phyloP scores from a whole-genome alignment of 2,329 filamentous ascomycete genomes.

The Tolypocladium capitatum region DNA sequence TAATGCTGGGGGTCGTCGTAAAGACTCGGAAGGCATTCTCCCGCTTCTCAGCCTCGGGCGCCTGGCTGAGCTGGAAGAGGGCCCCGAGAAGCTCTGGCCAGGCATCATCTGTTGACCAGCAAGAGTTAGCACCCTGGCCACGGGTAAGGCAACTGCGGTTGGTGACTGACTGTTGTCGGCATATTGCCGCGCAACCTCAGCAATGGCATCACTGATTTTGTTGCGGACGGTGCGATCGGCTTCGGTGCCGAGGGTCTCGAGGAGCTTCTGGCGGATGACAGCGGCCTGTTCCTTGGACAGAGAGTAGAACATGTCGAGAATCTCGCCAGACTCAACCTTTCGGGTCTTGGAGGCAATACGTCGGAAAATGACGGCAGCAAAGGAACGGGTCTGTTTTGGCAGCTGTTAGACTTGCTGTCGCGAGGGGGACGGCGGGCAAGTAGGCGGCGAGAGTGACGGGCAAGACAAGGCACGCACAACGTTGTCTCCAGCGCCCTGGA shows the following conservation, averaged over 20 bases:
- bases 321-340: constrained; percentile 59
- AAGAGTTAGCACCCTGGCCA: constrained; percentile 8
- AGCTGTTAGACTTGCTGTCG: neutral
- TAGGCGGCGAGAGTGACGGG: neutral
- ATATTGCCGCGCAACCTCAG: constrained; percentile 90
- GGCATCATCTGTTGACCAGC: constrained; percentile 47
- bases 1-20: constrained; percentile 85
- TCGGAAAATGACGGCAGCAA: constrained; percentile 86
- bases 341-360: constrained; percentile 81
- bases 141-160: neutral
- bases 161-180: constrained; percentile 65
- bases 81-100: constrained; percentile 84
- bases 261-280: constrained; percentile 70
- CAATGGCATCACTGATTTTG: constrained; percentile 96
- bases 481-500: constrained; percentile 62
- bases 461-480: constrained; percentile 35
- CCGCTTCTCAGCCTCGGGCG: constrained; percentile 66
- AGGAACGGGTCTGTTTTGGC: constrained; percentile 61
- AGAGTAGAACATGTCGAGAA: constrained; percentile 74
- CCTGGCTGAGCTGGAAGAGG: constrained; percentile 84
- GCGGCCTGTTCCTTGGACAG: constrained; percentile 59
- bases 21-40: constrained; percentile 94
- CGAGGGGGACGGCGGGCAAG: neutral
- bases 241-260: constrained; percentile 65
- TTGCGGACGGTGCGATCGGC: constrained; percentile 64